phyloP scores from a whole-genome alignment of 23 red algal species.

The Gracilaria domingensis region DNA sequence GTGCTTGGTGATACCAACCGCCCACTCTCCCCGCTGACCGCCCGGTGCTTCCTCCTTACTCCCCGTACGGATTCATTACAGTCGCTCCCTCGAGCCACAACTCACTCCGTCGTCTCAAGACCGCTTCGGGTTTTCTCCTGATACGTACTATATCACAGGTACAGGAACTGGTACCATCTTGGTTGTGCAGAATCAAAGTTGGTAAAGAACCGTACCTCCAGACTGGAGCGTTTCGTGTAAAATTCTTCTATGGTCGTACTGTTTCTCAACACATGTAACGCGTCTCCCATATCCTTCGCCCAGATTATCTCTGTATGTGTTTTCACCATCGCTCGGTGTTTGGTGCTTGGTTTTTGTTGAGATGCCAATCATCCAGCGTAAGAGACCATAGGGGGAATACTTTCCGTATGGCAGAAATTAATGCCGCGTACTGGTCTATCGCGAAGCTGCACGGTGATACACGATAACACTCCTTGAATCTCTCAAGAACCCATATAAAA shows the following conservation, averaged over 20 bases:
- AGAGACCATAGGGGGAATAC: background rate
- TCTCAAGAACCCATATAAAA: background rate
- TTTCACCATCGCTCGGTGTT: background rate
- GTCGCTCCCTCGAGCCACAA: too few species aligned
- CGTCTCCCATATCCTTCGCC: background rate
- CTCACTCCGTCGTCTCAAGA: too few species aligned
- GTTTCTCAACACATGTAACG: background rate
- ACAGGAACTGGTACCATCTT: conserved; percentile 24
- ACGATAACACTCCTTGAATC: background rate
- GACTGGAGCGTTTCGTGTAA: background rate
- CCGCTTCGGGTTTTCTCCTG: too few species aligned
- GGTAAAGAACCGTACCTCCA: background rate
- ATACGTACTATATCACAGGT: too few species aligned
- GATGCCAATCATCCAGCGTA: background rate
- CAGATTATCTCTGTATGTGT: background rate
- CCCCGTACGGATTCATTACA: too few species aligned
- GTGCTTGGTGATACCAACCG: too few species aligned
- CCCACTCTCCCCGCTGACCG: too few species aligned
- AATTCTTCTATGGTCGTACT: background rate
- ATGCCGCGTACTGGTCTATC: background rate
- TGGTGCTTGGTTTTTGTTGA: background rate
- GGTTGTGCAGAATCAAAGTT: background rate
- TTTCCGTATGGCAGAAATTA: background rate
- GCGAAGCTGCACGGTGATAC: background rate
- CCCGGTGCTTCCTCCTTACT: too few species aligned